Percentiles rank a stretch among this genome's conserved stretches.
Evolutionary conservation across 2,329 filamentous ascomycete species (phyloP).

Genomic region (Lachnellula subtilissima): DNA sequence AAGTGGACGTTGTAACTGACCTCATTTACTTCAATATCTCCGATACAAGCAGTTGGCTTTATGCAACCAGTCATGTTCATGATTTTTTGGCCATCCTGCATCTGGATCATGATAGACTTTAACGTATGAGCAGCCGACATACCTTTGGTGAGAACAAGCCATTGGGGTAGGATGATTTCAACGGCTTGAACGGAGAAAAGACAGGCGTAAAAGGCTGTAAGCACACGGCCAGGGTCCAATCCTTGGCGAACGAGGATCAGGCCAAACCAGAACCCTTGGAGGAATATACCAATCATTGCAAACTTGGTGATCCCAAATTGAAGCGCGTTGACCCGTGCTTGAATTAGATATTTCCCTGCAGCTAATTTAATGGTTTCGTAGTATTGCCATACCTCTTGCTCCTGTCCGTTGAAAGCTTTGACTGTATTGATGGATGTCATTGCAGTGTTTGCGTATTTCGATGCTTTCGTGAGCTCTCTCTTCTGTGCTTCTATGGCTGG

Average conservation of each 20-base stretch:
- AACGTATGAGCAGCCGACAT: constrained; percentile 67
- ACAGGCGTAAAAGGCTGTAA: constrained; percentile 83
- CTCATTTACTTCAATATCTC: constrained; percentile 64
- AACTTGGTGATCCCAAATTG: constrained; percentile 72
- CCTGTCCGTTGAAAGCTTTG: constrained; percentile 77
- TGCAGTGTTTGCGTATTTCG: constrained; percentile 66
- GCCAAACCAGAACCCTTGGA: constrained; percentile 88
- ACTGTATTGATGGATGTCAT: constrained; percentile 76
- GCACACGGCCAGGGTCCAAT: constrained; percentile 58
- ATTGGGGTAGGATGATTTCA: constrained; percentile 69
- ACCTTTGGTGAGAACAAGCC: constrained; percentile 74
- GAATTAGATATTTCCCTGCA: constrained; percentile 58
- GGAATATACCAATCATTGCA: constrained; percentile 73
- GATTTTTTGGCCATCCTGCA: constrained; percentile 24
- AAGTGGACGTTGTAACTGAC: constrained; percentile 41
- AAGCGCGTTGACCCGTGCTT: constrained; percentile 62
- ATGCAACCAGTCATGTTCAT: constrained; percentile 30
- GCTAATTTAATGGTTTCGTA: constrained; percentile 50
- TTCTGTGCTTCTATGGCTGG: constrained; percentile 66
- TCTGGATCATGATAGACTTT: constrained; percentile 38
- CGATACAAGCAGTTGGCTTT: constrained; percentile 46
- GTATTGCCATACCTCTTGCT: constrained; percentile 66
- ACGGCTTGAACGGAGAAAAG: constrained; percentile 72
- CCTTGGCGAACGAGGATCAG: constrained; percentile 58
- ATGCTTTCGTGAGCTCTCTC: constrained; percentile 59